Base-by-base conservation (phyloP, 371 early-diverging fungal genomes). In the Dichotomocladium elegans region DNA sequence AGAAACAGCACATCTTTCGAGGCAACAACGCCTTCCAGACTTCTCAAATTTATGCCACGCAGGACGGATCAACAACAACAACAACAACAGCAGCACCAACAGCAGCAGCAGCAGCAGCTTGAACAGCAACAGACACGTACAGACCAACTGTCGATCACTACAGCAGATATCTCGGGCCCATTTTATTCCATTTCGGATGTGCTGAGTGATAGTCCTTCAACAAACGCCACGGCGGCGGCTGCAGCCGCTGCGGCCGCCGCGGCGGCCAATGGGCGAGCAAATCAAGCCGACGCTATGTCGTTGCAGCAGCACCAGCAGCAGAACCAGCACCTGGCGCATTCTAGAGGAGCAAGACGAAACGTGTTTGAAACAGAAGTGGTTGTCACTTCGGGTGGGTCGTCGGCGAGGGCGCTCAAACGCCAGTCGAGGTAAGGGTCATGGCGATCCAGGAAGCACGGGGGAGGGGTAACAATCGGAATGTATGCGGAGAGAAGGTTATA, bases 131-230 rank as follows among this genome's bases (percentile, higher is more conserved):
- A n/a, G n/a, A n/a, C n/a, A n/a, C n/a, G n/a, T n/a, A n/a, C 54
- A 52, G 10, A 10, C 50, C 25, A 27, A n/a, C 14, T 34, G 37
- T 41, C 45, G 21, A 64, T 59, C 30, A 63, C 37, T 25, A 59
- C 60, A 12, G 51, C 69, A 8, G 77, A 77, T 51, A 48, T 72
- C 11, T 63, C 66, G 2, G 78, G 78, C 1, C 78, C 78, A 0
- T 77, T 74, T 51, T 77, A 72, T 57, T 74, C 74, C 11, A 74
- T 77, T 43, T 72, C 72, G 7, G 74, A 77, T 42, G 78, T 76
- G 1, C 35, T 76, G 27, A 64, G 66, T 50, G 76, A 76, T 41
- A 51, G 58, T 0, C 47, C 55, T 3, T 41, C 58, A 6, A 53
- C 68, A 21, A 44, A 52, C 17, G 30, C 49, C 5, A 47, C 50